Evolutionary conservation across 2,329 filamentous ascomycete species (phyloP).

Genomic region (Botrytis pseudocinerea): DNA sequence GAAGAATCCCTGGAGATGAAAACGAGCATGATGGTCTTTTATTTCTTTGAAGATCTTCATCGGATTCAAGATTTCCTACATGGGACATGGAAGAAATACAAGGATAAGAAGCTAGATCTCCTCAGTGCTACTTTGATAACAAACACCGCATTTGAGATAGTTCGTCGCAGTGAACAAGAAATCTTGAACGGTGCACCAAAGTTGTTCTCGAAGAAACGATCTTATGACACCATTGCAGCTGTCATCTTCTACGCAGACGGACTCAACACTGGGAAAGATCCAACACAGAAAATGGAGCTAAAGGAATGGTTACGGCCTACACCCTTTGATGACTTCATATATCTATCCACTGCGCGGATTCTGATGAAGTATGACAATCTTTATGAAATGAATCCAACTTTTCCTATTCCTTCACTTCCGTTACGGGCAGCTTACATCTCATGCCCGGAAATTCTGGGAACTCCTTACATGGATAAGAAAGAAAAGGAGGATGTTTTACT

Average conservation of each 20-base stretch:
- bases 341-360: constrained; percentile 5
- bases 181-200: neutral
- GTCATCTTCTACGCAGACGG: constrained; percentile 2
- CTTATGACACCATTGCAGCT: neutral
- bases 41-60: constrained; percentile 13
- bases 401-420: neutral
- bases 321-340: neutral
- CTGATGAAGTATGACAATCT: neutral
- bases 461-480: constrained; percentile 1
- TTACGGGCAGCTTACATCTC: neutral
- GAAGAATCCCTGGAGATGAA: constrained; percentile 4
- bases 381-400: neutral
- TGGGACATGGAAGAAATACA: neutral
- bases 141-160: neutral
- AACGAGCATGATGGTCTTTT: neutral
- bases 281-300: neutral
- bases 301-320: neutral
- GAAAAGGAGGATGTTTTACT: neutral
- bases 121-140: neutral
- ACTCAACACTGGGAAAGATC: neutral
- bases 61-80: neutral
- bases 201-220: neutral
- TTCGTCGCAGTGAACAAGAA: neutral
- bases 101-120: neutral
- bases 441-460: neutral